These are phyloP conservation scores for Exidia glandulosa DNA, from an alignment of 768 basidiomycete genomes.

Conservation along the genomic window DNA sequence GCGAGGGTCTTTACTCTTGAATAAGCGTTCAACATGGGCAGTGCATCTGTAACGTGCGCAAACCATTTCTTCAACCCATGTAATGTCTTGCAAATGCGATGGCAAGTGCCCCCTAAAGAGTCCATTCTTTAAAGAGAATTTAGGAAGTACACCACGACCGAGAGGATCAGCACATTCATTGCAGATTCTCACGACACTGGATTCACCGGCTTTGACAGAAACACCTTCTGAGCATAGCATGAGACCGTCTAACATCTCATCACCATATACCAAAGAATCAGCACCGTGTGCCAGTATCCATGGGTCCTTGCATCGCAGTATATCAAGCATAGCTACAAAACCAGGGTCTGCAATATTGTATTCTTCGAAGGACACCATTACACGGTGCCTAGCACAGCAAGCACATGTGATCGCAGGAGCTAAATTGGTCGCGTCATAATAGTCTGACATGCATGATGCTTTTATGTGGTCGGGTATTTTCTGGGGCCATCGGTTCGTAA, in stretches of 20 bases:
- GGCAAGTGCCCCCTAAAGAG: conserved; percentile 15
- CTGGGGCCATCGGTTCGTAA: too few relatives aligned
- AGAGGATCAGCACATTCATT: background rate
- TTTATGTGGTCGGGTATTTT: too few relatives aligned
- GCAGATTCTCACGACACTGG: background rate
- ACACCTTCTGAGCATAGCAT: background rate
- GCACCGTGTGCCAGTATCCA: background rate
- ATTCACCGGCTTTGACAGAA: background rate
- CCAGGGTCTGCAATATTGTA: too few relatives aligned
- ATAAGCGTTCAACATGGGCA: conserved; percentile 17
- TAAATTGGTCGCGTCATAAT: too few relatives aligned
- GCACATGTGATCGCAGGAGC: too few relatives aligned
- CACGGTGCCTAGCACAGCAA: too few relatives aligned
- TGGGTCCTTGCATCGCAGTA: background rate
- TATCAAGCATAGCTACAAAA: too few relatives aligned
- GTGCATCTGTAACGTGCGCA: conserved; percentile 18
- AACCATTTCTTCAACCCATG: conserved; percentile 21
- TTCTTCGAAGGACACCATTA: too few relatives aligned
- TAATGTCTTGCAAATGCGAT: conserved; percentile 13
- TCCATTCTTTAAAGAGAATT: conserved; percentile 13
- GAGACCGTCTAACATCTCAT: background rate
- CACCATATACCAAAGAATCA: background rate
- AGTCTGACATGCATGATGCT: too few relatives aligned
- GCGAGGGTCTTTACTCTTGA: conserved; percentile 13
- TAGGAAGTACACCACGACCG: conserved; percentile 4